Percentiles rank a stretch among this genome's conserved stretches.
phyloP scores from a whole-genome alignment of 129 eudicot genomes.

The Chrysanthemum lavandulifolium region DNA sequence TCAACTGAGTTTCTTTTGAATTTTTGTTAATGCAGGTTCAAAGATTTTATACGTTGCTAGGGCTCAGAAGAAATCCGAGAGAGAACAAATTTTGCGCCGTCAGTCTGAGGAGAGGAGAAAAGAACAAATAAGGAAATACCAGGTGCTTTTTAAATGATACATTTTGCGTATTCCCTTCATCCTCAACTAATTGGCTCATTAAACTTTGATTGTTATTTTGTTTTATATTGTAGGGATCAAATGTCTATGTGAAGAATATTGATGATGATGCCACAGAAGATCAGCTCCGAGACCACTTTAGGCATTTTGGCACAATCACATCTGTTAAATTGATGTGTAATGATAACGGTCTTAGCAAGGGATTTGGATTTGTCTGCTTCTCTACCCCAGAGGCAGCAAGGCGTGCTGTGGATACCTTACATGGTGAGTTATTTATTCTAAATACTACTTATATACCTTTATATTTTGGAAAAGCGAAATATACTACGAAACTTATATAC shows the following conservation, averaged over 20 bases:
- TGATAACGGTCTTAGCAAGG: constrained; percentile 71
- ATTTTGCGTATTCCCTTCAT: background rate
- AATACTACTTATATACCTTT: no score
- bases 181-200: background rate
- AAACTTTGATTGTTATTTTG: background rate
- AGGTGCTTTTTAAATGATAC: constrained; percentile 38
- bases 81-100: constrained; percentile 63
- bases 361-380: constrained; percentile 92
- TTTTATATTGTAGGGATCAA: constrained; percentile 55
- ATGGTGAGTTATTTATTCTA: constrained; percentile 43
- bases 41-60: constrained; percentile 73
- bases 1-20: no score
- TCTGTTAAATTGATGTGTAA: constrained; percentile 74
- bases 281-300: constrained; percentile 61
- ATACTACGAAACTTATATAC: no score
- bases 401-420: constrained; percentile 59
- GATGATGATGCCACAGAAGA: constrained; percentile 64
- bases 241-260: constrained; percentile 81
- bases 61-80: constrained; percentile 89
- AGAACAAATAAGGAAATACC: constrained; percentile 60
- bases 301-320: constrained; percentile 80
- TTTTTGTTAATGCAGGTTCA: constrained; percentile 42
- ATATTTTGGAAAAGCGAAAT: no score
- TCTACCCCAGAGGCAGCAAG: constrained; percentile 72
- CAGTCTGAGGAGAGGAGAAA: constrained; percentile 73